These are phyloP conservation scores for Jacaranda mimosifolia DNA, from an alignment of 257 asterid genomes.

Conservation along the genomic window DNA sequence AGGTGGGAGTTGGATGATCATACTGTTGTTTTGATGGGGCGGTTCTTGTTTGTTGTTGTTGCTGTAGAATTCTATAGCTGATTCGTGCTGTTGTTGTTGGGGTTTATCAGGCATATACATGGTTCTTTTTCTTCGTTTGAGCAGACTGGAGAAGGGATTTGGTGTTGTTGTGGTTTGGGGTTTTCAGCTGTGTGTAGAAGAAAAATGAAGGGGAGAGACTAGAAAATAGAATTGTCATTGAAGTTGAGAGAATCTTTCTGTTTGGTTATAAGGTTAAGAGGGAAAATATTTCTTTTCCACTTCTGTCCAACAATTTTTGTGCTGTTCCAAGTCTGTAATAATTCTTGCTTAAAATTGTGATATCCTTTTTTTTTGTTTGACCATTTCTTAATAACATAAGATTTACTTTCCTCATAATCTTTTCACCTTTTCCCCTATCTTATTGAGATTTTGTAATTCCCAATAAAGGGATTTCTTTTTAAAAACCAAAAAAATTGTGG, in stretches of 20 bases:
- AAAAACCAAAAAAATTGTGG: no score
- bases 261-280: constrained; percentile 20
- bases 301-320: no score
- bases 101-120: constrained; percentile 54
- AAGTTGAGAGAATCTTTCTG: neutral
- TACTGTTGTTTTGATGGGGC: constrained; percentile 42
- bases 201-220: neutral
- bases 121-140: neutral
- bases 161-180: constrained; percentile 11
- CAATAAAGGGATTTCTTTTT: no score
- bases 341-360: no score
- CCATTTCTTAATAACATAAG: no score
- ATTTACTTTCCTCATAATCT: no score
- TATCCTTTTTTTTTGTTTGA: no score
- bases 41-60: constrained; percentile 36
- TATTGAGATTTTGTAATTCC: no score
- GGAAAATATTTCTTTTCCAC: neutral
- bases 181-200: constrained; percentile 2
- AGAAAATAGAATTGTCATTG: neutral
- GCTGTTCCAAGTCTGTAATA: no score
- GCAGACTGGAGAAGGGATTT: neutral
- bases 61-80: constrained; percentile 51
- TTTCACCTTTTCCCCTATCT: no score
- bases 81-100: constrained; percentile 34
- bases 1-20: constrained; percentile 57